phyloP scores from a whole-genome alignment of 208 protist genomes.

The Trypanosomatidae sp. region DNA sequence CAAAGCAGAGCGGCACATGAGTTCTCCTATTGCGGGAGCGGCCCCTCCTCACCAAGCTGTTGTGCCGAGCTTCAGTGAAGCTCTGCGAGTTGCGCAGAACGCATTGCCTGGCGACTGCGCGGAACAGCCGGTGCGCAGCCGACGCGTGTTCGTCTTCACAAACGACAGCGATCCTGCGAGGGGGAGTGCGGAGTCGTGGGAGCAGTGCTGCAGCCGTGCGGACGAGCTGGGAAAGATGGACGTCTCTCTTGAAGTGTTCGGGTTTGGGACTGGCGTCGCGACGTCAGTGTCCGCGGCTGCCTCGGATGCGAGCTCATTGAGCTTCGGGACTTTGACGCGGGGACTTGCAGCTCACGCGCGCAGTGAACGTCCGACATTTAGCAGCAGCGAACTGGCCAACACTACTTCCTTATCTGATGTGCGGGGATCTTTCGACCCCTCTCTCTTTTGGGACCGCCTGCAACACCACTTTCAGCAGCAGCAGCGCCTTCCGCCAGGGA shows the following conservation, averaged over 20 bases:
- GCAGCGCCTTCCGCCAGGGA: too few relatives aligned
- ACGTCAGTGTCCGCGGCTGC: neutral
- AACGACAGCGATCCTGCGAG: constrained; percentile 68
- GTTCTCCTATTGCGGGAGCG: neutral
- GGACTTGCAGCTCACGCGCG: too few relatives aligned
- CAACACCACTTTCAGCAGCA: too few relatives aligned
- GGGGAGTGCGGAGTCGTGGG: constrained; percentile 26
- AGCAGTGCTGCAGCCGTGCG: constrained; percentile 40
- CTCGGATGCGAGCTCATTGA: too few relatives aligned
- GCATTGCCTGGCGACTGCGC: constrained; percentile 53
- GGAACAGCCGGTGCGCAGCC: constrained; percentile 22
- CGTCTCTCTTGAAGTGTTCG: constrained; percentile 74
- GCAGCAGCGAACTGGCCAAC: too few relatives aligned
- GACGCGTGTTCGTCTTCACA: constrained; percentile 87
- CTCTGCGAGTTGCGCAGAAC: constrained; percentile 64
- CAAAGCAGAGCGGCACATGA: too few relatives aligned
- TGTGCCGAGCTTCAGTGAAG: constrained; percentile 42
- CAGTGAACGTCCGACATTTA: too few relatives aligned
- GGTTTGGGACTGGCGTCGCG: constrained; percentile 30
- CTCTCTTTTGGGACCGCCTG: too few relatives aligned
- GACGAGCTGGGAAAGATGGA: constrained; percentile 48
- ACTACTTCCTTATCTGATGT: too few relatives aligned
- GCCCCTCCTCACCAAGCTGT: neutral
- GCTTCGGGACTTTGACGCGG: too few relatives aligned
- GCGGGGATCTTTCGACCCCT: too few relatives aligned